Base-by-base conservation (phyloP, 129 eudicot species). In the Dittrichia graveolens region DNA sequence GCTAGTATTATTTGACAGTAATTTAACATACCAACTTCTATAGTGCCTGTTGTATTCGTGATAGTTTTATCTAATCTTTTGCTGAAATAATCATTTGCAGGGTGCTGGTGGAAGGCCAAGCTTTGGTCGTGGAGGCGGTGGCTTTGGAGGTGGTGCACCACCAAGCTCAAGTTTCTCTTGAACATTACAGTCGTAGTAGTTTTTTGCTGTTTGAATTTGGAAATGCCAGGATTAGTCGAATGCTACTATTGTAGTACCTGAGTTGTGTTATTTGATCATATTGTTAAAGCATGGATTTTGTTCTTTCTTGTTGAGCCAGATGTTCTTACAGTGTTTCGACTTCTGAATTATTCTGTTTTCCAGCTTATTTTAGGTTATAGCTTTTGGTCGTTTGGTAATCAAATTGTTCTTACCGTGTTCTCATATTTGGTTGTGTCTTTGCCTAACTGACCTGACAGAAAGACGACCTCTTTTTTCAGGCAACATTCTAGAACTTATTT, bases 101-200 rank as follows among this genome's bases (percentile, higher is more conserved):
- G 92, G 97, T 50, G 19, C 91, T 43, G 91, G 91, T 13, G 89
- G 98, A 65, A 85, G 98, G 62, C 83, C 96, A 40, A 86, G 95
- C 43, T 94, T 85, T 79, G 98, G 98, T 10, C 95, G 98, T 73
- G 98, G 98, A 52, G 80, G 91, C 71, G 98, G 98, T 1, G 88
- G 98, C 58, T 89, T 79, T 53, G 96, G 98, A 55, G 90, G 85
- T 16, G 91, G 90, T 62, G 89, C 95, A 16, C 95, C 98, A 48
- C 83, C 96, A 0, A 81, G 92, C 78, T 90, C 87, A 67, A 85
- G 84, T 47, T 78, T 85, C 62, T 81, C 89, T 63, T 76, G 57
- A 54, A 56, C 47, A 4, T 72, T 37, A 41, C 19, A 3, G 14
- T 78, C 13, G 19, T 61, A 31, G 10, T 69, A 41, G 56, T 48